A percentile compares a stretch with the other conserved stretches of the same genome.
Conservation (phyloP, 495 filamentous ascomycete genomes). For the Penicillium antarcticum region DNA sequence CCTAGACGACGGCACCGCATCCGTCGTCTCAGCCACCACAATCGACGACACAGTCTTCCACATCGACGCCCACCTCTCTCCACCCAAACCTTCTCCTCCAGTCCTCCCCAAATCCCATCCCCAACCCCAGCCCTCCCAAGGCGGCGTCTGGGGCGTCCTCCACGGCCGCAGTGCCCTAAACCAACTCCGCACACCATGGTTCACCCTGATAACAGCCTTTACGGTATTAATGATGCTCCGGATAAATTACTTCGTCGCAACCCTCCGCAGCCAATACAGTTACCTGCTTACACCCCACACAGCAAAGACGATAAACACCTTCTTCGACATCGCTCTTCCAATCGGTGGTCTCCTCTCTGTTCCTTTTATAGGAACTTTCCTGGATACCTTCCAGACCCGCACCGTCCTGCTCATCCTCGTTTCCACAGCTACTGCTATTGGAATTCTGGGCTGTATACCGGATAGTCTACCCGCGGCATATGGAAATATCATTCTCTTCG, state of each 20-base stretch:
- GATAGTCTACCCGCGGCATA: conserved; percentile 66
- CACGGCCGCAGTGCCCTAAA: conserved; percentile 68
- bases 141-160: conserved; percentile 84
- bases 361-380: conserved; percentile 80
- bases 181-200: conserved; percentile 85
- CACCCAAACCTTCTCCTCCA: conserved; percentile 6
- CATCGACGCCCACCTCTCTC: conserved; percentile 1
- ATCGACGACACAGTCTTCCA: conserved; percentile 17
- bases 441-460: conserved; percentile 72
- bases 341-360: conserved; percentile 80
- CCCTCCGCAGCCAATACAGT: conserved; percentile 80
- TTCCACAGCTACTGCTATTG: conserved; percentile 68
- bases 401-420: conserved; percentile 76
- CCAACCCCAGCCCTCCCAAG: conserved; percentile 52
- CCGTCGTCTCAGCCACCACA: neutral
- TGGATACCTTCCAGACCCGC: conserved; percentile 74
- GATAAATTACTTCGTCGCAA: conserved; percentile 97
- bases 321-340: conserved; percentile 88
- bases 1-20: conserved; percentile 47
- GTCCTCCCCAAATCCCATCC: conserved; percentile 21
- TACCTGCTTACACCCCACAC: conserved; percentile 61
- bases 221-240: conserved; percentile 89
- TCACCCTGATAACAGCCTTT: conserved; percentile 79
- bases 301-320: conserved; percentile 69
- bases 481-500: conserved; percentile 76